Percentiles rank a stretch among this genome's conserved stretches.
Conservation (phyloP, 2,329 filamentous ascomycete genomes). For the Huntiella bhutanensis region DNA sequence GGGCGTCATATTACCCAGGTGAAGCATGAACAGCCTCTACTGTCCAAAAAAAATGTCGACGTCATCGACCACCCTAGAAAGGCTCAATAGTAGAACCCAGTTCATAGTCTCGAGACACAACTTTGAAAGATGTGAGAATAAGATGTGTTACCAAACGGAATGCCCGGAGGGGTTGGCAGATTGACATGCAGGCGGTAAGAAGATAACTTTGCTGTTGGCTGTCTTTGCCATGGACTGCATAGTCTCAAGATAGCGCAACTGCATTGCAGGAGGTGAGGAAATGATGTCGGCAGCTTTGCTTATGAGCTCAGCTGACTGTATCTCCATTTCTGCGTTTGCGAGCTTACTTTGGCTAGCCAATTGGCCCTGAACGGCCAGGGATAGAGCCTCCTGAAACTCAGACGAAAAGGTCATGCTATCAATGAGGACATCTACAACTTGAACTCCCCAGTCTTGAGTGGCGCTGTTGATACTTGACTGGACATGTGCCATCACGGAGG, state of each 20-base stretch:
- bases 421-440: slow-evolving; percentile 96
- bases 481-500: slow-evolving; percentile 90
- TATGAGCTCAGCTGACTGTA: slow-evolving; percentile 90
- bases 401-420: slow-evolving; percentile 97
- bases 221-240: slow-evolving; percentile 98
- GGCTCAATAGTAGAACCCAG: too few relatives aligned
- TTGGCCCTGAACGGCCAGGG: slow-evolving; percentile 97
- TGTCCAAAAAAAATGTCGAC: too few relatives aligned
- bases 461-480: slow-evolving; percentile 96
- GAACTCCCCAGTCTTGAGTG: slow-evolving; percentile 80
- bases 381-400: slow-evolving; percentile 86
- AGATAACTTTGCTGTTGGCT: slow-evolving; percentile 77
- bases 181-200: slow-evolving; percentile 35
- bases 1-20: too few relatives aligned
- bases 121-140: too few relatives aligned
- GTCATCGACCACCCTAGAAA: too few relatives aligned
- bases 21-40: too few relatives aligned
- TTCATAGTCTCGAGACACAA: too few relatives aligned
- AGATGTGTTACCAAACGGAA: too few relatives aligned
- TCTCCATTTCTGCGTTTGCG: slow-evolving; percentile 90
- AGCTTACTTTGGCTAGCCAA: slow-evolving; percentile 97
- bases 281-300: slow-evolving; percentile 86
- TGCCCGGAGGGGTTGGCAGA: too few relatives aligned
- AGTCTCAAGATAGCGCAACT: slow-evolving; percentile 91
- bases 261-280: slow-evolving; percentile 84